A percentile compares a stretch with the other conserved stretches of the same genome.
Conservation (phyloP, 106 monocot genomes). For the Platanthera guangdongensis region DNA sequence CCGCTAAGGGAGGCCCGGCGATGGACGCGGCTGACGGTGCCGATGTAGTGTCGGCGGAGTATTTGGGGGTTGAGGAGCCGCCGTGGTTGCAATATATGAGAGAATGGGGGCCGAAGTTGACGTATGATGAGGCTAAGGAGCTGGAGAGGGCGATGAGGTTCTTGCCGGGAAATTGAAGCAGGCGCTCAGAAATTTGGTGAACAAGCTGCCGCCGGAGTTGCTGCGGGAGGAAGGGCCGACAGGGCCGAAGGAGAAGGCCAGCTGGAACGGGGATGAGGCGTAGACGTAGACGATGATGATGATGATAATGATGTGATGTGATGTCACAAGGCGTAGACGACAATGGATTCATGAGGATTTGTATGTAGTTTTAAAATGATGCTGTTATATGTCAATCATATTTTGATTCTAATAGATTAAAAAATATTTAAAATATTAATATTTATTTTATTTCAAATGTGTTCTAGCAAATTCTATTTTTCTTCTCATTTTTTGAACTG, state of each 20-base stretch:
- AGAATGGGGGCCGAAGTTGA: constrained; percentile 73
- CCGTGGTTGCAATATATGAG: constrained; percentile 63
- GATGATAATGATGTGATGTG: too few species aligned
- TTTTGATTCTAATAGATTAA: too few species aligned
- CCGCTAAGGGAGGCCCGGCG: constrained; percentile 27
- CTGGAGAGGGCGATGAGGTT: constrained; percentile 31
- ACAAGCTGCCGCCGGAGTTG: constrained; percentile 42
- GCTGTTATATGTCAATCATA: too few species aligned
- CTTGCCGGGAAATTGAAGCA: constrained; percentile 41
- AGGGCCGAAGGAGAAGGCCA: constrained; percentile 63
- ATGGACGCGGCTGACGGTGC: constrained; percentile 40
- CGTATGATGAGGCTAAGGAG: constrained; percentile 40
- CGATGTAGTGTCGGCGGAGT: constrained; percentile 43
- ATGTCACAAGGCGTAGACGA: too few species aligned
- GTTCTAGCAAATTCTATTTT: too few species aligned
- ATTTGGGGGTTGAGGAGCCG: constrained; percentile 39
- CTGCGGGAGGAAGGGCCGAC: constrained; percentile 70
- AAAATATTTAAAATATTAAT: too few species aligned
- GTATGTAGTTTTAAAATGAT: too few species aligned
- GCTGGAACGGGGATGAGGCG: constrained; percentile 50
- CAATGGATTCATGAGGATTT: too few species aligned
- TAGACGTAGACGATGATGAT: too few species aligned
- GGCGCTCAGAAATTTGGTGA: constrained; percentile 35
- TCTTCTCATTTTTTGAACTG: too few species aligned
- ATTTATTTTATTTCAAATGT: too few species aligned